These are phyloP conservation scores for Diplodia scrobiculata DNA, from an alignment of 2,329 filamentous ascomycete genomes.

Conservation along the genomic window DNA sequence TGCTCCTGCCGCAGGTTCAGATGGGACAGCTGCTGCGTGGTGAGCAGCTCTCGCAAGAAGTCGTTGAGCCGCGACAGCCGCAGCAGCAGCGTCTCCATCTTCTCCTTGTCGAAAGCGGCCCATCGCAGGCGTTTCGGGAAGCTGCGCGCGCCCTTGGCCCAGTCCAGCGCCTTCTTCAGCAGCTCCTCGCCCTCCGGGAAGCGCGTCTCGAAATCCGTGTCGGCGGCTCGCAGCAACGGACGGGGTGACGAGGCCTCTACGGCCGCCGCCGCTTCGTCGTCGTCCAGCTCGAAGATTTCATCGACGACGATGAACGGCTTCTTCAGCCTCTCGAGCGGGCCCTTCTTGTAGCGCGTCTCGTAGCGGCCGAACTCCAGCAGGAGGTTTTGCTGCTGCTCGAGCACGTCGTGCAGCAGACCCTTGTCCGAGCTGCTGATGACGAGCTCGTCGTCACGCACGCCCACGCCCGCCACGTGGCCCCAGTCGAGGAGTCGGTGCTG, in stretches of 20 bases:
- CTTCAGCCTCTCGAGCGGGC: slow-evolving; percentile 34
- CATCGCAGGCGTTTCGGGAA: slow-evolving; percentile 39
- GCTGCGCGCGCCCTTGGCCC: slow-evolving; percentile 36
- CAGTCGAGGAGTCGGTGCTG: slow-evolving; percentile 45
- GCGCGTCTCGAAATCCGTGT: slow-evolving; percentile 35
- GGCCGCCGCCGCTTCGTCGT: slow-evolving; percentile 24
- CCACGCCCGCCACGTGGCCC: slow-evolving; percentile 41
- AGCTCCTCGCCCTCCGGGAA: slow-evolving; percentile 38
- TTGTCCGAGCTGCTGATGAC: slow-evolving; percentile 41
- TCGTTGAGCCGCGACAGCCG: slow-evolving; percentile 43
- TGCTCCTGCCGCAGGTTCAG: slow-evolving; percentile 39
- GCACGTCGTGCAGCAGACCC: slow-evolving; percentile 41
- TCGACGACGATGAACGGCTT: slow-evolving; percentile 40
- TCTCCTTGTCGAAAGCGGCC: slow-evolving; percentile 39
- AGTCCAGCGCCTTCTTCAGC: slow-evolving; percentile 39
- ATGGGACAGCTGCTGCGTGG: slow-evolving; percentile 37
- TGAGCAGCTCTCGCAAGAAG: slow-evolving; percentile 43
- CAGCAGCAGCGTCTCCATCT: slow-evolving; percentile 39
- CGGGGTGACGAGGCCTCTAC: slow-evolving; percentile 24
- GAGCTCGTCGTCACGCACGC: slow-evolving; percentile 40
- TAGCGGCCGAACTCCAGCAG: slow-evolving; percentile 40
- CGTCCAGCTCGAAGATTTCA: slow-evolving; percentile 31
- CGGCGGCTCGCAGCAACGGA: slow-evolving; percentile 30
- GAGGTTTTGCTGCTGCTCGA: slow-evolving; percentile 42
- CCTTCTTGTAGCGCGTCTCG: slow-evolving; percentile 38